These are phyloP conservation scores for Didymella segeticola DNA, from an alignment of 2,329 filamentous ascomycete genomes.

Conservation along the genomic window DNA sequence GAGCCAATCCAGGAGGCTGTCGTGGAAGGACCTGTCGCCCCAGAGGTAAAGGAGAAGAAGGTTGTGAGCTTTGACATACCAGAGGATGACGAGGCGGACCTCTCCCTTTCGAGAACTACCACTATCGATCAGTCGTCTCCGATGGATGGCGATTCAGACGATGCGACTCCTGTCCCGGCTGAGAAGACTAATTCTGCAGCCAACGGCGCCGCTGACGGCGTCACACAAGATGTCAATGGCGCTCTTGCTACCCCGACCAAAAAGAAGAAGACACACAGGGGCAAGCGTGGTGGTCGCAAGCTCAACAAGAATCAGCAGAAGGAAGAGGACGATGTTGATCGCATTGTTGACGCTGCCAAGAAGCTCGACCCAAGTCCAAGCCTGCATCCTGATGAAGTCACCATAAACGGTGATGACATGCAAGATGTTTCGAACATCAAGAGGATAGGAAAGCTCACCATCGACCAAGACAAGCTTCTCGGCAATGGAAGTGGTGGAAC, in stretches of 20 bases:
- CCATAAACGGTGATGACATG: slow-evolving; percentile 53
- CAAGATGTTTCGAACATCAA: slow-evolving; percentile 58
- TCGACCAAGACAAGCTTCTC: slow-evolving; percentile 66
- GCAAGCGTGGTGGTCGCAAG: slow-evolving; percentile 56
- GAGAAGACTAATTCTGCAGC: slow-evolving; percentile 11
- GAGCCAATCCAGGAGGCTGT: slow-evolving; percentile 15
- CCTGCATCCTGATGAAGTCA: slow-evolving; percentile 50
- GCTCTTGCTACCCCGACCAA: slow-evolving; percentile 43
- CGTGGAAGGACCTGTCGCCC: slow-evolving; percentile 9
- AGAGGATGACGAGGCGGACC: slow-evolving; percentile 41
- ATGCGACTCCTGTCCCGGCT: slow-evolving; percentile 13
- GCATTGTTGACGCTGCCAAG: slow-evolving; percentile 51
- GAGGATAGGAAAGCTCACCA: slow-evolving; percentile 66
- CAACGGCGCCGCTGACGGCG: slow-evolving; percentile 22
- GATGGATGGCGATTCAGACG: slow-evolving; percentile 23
- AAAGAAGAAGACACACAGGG: slow-evolving; percentile 59
- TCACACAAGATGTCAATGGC: slow-evolving; percentile 29
- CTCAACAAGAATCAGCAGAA: slow-evolving; percentile 52
- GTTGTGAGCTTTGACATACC: slow-evolving; percentile 44
- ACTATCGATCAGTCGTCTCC: slow-evolving; percentile 39
- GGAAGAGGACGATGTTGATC: slow-evolving; percentile 47
- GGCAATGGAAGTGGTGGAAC: slow-evolving; percentile 94
- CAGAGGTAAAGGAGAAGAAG: slow-evolving; percentile 41
- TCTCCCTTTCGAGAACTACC: slow-evolving; percentile 43
- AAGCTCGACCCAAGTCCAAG: slow-evolving; percentile 42